Evolutionary conservation across 306 rosid species (phyloP), one percentile per base, ranked within the genome.

Genomic region (Vigna reflexopilosa): DNA sequence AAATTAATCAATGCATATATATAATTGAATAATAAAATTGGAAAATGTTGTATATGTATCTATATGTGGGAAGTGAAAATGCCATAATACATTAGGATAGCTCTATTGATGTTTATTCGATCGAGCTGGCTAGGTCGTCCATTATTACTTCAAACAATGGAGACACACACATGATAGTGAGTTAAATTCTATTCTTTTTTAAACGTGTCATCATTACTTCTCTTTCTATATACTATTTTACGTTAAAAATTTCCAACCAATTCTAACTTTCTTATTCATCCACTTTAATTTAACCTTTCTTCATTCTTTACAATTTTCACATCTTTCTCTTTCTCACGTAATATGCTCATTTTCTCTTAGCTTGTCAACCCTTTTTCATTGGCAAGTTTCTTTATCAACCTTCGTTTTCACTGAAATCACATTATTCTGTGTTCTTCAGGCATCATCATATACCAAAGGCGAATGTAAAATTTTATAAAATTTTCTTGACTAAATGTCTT

Each of bases 341-440:
- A 80, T 75, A 22, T 42, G 20, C 14, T 78, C 15, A 44, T 16
- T 67, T 55, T 19, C 26, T 51, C 58, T 68, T 34, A n/a, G 13
- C 12, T 74, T 45, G 48, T 44, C 28, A 11, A 42, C 32, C 22
- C 68, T 4, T 52, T 30, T 78, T 67, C 40, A 22, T 52, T 6
- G 38, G 49, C 40, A 30, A 11, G 9, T 48, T 42, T 82, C 40
- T 82, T 58, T 48, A 69, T 56, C 67, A 30, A 51, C 50, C 34
- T 44, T 79, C 76, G 11, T 74, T 74, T 56, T 74, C 80, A 74
- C 14, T 32, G 56, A 56, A 67, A 56, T 80, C 79, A 73, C 61
- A 66, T 70, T 65, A 67, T 44, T 44, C 49, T 44, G 49, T 44
- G 12, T 44, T 44, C 49, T 11, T 11, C 15, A 44, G 14, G 5